Conservation (phyloP, 2,329 filamentous ascomycete species). For the Xylariomycetidae sp. region DNA sequence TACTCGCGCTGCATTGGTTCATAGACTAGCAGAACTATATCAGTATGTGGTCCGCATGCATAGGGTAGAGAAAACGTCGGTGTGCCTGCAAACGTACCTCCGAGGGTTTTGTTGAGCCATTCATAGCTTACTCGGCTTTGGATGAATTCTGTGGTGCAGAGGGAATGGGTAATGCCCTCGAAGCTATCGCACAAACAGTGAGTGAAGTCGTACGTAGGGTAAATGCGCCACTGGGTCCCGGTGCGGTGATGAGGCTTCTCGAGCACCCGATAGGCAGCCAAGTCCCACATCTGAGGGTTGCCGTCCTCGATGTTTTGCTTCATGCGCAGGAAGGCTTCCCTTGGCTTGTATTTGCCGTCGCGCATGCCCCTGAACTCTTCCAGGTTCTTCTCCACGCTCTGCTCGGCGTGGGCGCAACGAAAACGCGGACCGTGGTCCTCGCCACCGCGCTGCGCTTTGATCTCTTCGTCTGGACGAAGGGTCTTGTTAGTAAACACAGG, state of each 20-base stretch:
- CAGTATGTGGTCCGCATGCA: too few relatives aligned
- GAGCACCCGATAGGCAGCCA: constrained; percentile 82
- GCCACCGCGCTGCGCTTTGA: constrained; percentile 82
- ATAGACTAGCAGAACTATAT: constrained; percentile 69
- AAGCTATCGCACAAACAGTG: constrained; percentile 90
- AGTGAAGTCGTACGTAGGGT: constrained; percentile 85
- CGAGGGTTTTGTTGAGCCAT: constrained; percentile 66
- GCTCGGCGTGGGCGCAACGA: constrained; percentile 73
- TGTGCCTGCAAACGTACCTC: too few relatives aligned
- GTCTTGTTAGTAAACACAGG: not conserved
- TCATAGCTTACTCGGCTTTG: constrained; percentile 83
- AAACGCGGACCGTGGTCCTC: constrained; percentile 64
- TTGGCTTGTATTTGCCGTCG: constrained; percentile 82
- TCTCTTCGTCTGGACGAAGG: constrained; percentile 56
- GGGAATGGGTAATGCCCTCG: constrained; percentile 83
- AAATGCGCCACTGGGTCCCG: constrained; percentile 81
- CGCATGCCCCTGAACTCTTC: constrained; percentile 83
- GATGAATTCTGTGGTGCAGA: constrained; percentile 92
- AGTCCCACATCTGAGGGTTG: constrained; percentile 88
- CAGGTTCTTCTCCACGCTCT: constrained; percentile 69
- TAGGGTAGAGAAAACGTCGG: too few relatives aligned
- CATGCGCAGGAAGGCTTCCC: constrained; percentile 84
- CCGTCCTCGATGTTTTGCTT: constrained; percentile 79
- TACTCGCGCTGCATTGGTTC: constrained; percentile 92
- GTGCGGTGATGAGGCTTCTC: constrained; percentile 69